Percentiles rank a stretch among this genome's conserved stretches.
These are phyloP conservation scores for Pleurotus eryngii DNA, from an alignment of 768 basidiomycete species.

Conservation along the genomic window DNA sequence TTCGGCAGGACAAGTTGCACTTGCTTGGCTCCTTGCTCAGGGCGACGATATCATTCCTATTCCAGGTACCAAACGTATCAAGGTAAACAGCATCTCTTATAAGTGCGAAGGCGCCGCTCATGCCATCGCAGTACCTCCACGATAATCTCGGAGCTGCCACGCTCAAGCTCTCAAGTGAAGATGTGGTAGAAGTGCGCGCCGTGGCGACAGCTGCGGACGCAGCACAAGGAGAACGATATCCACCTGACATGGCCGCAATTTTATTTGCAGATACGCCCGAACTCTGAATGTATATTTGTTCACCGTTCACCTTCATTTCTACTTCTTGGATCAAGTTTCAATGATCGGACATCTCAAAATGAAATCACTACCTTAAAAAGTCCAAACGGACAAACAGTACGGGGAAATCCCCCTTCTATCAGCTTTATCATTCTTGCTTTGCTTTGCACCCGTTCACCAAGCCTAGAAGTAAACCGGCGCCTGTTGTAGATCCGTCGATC, in stretches of 20 bases:
- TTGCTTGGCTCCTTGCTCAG: constrained; percentile 51
- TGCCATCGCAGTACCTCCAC: constrained; percentile 30
- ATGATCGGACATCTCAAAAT: no score
- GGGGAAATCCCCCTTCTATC: no score
- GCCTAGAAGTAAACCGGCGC: no score
- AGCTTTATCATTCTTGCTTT: no score
- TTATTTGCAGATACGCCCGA: constrained; percentile 33
- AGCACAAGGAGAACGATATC: constrained; percentile 29
- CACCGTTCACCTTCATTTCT: no score
- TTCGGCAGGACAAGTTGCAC: constrained; percentile 42
- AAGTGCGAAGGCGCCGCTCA: constrained; percentile 6
- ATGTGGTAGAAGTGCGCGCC: constrained; percentile 31
- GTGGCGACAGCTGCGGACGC: constrained; percentile 32
- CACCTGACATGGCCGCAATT: constrained; percentile 18
- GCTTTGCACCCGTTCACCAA: no score
- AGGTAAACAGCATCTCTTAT: constrained; percentile 16
- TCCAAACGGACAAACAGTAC: no score
- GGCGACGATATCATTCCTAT: constrained; percentile 45
- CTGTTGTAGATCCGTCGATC: no score
- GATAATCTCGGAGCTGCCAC: constrained; percentile 39
- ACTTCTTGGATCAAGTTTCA: no score
- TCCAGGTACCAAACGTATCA: constrained; percentile 42
- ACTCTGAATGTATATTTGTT: not conserved
- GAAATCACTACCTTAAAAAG: no score
- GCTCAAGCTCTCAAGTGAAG: constrained; percentile 32